phyloP scores from a whole-genome alignment of 345 rosid genomes.

The Citrus cavaleriei region DNA sequence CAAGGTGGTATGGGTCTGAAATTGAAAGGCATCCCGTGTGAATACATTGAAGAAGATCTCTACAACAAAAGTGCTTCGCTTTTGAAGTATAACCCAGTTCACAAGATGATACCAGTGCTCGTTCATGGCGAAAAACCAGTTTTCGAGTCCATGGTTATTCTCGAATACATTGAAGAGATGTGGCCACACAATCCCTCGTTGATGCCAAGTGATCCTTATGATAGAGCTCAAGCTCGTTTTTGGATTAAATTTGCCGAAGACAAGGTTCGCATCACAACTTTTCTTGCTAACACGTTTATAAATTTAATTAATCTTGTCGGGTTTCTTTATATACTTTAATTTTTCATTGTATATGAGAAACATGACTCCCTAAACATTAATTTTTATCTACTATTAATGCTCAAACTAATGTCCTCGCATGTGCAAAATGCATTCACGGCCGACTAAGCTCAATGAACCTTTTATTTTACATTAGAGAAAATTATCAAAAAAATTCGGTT shows the following conservation, averaged over 20 bases:
- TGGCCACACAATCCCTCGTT: constrained; percentile 28
- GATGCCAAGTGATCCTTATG: constrained; percentile 25
- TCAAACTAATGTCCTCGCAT: no score
- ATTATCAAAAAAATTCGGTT: no score
- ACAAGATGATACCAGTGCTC: constrained; percentile 35
- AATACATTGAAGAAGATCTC: constrained; percentile 28
- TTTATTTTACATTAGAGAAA: no score
- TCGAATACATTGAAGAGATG: constrained; percentile 33
- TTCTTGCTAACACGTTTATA: no score
- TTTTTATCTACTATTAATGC: no score
- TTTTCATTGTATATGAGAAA: no score
- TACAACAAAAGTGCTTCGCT: constrained; percentile 20
- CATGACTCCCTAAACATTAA: no score
- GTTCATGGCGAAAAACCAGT: constrained; percentile 30
- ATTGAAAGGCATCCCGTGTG: neutral
- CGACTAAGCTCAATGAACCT: no score
- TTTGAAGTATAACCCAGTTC: constrained; percentile 18
- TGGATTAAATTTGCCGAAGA: constrained; percentile 34
- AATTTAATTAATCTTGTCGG: no score
- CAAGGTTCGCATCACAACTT: constrained; percentile 16
- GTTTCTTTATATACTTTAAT: no score
- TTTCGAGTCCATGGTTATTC: constrained; percentile 29
- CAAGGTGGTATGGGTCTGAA: neutral
- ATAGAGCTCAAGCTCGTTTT: constrained; percentile 25
- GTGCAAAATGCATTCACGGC: no score